Conservation (phyloP, 495 filamentous ascomycete genomes). For the Penicillium ochrochloron region DNA sequence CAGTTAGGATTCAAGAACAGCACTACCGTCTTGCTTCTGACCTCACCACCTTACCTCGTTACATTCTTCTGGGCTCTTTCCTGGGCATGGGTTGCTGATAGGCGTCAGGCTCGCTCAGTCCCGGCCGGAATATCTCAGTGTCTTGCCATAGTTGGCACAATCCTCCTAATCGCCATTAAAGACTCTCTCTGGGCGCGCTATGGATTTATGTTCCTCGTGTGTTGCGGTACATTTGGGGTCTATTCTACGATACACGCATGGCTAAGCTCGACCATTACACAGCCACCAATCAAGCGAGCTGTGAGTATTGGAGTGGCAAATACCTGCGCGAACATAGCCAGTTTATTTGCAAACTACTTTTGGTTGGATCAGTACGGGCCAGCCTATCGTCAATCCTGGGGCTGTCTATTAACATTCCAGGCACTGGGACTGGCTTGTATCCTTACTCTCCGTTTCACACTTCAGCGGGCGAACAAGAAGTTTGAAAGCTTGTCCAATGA, state of each 20-base stretch:
- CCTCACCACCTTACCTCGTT: conserved; percentile 23
- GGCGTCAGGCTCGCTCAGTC: conserved; percentile 18
- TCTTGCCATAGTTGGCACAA: conserved; percentile 16
- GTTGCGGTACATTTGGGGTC: conserved; percentile 22
- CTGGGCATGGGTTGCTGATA: conserved; percentile 18
- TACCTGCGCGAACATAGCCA: conserved; percentile 16
- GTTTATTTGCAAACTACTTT: conserved; percentile 23
- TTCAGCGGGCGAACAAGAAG: conserved; percentile 20
- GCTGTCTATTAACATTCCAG: conserved; percentile 28
- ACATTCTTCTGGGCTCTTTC: conserved; percentile 19
- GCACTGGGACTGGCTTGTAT: conserved; percentile 23
- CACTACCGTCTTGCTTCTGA: conserved; percentile 22
- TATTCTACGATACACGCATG: conserved; percentile 24
- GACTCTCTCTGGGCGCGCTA: conserved; percentile 23
- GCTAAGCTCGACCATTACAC: conserved; percentile 25
- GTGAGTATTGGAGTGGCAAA: conserved; percentile 21
- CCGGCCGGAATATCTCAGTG: conserved; percentile 18
- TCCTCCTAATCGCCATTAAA: conserved; percentile 19
- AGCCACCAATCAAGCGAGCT: conserved; percentile 19
- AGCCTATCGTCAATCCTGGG: conserved; percentile 23
- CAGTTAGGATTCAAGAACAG: conserved; percentile 26
- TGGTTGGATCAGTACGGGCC: conserved; percentile 29
- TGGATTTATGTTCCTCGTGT: conserved; percentile 19
- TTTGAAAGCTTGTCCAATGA: conserved; percentile 24
- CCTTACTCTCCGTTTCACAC: conserved; percentile 20